Percentiles rank a stretch among this genome's conserved stretches.
phyloP scores from a whole-genome alignment of 768 basidiomycete genomes.

The Dioszegia crocea region DNA sequence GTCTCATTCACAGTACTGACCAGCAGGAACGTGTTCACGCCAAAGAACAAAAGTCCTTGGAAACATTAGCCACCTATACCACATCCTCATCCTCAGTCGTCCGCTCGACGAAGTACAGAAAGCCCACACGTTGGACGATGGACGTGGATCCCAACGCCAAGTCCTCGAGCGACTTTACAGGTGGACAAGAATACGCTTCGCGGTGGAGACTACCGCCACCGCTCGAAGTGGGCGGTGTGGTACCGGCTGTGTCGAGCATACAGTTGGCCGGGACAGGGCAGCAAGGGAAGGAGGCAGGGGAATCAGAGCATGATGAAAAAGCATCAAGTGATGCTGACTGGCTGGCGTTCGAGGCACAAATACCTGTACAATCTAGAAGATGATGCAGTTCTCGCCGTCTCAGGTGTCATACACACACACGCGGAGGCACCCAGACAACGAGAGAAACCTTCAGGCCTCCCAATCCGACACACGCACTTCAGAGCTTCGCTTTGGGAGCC shows the following conservation, averaged over 20 bases:
- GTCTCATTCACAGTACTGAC: background rate
- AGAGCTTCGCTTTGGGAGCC: slow-evolving; percentile 7
- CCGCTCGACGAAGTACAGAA: slow-evolving; percentile 12
- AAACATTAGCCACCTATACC: slow-evolving; percentile 18
- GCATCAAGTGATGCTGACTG: background rate
- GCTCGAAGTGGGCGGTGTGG: background rate
- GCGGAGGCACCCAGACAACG: too few relatives aligned
- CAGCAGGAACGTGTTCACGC: slow-evolving; percentile 36
- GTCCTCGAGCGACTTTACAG: slow-evolving; percentile 17
- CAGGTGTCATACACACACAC: slow-evolving; percentile 5
- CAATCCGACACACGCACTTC: too few relatives aligned
- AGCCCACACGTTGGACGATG: slow-evolving; percentile 20
- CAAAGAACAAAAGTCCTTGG: slow-evolving; percentile 28
- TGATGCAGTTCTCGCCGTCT: background rate
- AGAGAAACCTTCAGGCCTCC: too few relatives aligned
- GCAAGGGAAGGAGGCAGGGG: background rate
- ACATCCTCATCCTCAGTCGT: slow-evolving; percentile 6
- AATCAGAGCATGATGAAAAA: background rate
- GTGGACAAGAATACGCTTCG: slow-evolving; percentile 22
- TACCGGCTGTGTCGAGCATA: background rate
- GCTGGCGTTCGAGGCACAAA: background rate
- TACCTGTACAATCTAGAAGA: background rate
- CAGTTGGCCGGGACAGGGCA: background rate
- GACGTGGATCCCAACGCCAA: slow-evolving; percentile 4
- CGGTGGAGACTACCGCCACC: slow-evolving; percentile 33